Conservation (phyloP, 108 stramenopile species). For the Nitzschia putrida region DNA sequence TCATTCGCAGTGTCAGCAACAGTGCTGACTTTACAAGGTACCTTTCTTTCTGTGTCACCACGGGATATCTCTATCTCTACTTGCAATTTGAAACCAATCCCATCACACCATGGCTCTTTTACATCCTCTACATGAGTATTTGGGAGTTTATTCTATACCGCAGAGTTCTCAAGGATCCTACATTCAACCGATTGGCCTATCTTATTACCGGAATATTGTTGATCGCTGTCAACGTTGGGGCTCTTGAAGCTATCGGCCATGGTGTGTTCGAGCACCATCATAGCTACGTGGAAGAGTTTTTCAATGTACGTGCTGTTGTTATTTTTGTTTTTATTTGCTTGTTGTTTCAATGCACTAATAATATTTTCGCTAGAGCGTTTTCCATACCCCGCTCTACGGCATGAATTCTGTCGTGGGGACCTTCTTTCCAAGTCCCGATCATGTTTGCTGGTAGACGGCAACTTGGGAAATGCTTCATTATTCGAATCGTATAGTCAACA, state of each 20-base stretch:
- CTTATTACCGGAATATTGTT: slow-evolving; percentile 10
- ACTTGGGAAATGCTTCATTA: background rate
- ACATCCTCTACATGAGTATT: slow-evolving; percentile 28
- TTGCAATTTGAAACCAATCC: slow-evolving; percentile 24
- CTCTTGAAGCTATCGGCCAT: slow-evolving; percentile 29
- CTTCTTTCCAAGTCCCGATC: slow-evolving; percentile 20
- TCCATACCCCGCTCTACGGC: slow-evolving; percentile 33
- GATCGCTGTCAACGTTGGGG: slow-evolving; percentile 27
- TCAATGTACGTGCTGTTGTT: slow-evolving; percentile 10
- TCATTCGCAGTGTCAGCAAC: slow-evolving; percentile 20
- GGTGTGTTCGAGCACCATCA: slow-evolving; percentile 38
- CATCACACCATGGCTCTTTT: slow-evolving; percentile 29
- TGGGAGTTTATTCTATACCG: slow-evolving; percentile 24
- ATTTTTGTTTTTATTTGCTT: background rate
- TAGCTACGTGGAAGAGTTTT: slow-evolving; percentile 33
- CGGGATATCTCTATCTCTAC: slow-evolving; percentile 20
- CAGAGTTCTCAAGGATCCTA: slow-evolving; percentile 3
- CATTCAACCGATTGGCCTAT: slow-evolving; percentile 7
- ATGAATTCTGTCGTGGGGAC: slow-evolving; percentile 23
- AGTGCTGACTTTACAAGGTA: slow-evolving; percentile 19
- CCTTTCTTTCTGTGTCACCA: slow-evolving; percentile 14
- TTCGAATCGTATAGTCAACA: background rate
- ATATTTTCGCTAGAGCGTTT: slow-evolving; percentile 15
- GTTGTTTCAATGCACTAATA: background rate
- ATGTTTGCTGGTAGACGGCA: slow-evolving; percentile 21